Percentiles rank a stretch among this genome's conserved stretches.
These are phyloP conservation scores for Ustilago esculenta DNA, from an alignment of 1,284 basidiomycete genomes.

Conservation along the genomic window DNA sequence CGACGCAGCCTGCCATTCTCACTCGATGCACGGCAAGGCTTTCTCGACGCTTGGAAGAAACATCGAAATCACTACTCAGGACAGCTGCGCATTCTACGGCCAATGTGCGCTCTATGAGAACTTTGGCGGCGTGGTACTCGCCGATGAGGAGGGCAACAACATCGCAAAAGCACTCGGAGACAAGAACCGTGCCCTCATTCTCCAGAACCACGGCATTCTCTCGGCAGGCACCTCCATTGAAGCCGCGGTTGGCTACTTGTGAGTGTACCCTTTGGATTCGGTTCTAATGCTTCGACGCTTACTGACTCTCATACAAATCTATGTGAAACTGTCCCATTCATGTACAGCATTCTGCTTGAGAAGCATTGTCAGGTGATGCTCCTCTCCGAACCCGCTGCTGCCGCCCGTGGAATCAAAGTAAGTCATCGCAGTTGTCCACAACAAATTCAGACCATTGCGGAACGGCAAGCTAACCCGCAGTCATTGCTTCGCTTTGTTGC, in stretches of 20 bases:
- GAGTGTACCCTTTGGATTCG: not conserved
- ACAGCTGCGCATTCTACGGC: conserved; percentile 66
- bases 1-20: conserved; percentile 75
- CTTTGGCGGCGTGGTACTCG: conserved; percentile 74
- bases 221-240: conserved; percentile 70
- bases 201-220: conserved; percentile 73
- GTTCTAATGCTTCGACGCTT: too few species aligned
- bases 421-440: not conserved
- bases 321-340: too few species aligned
- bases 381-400: conserved; percentile 69
- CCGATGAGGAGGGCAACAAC: conserved; percentile 72
- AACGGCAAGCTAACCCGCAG: not conserved
- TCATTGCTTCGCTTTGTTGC: not conserved
- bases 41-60: conserved; percentile 74
- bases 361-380: conserved; percentile 72
- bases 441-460: not conserved
- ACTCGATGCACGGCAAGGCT: conserved; percentile 73
- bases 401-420: conserved; percentile 42
- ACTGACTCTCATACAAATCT: not conserved
- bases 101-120: conserved; percentile 62
- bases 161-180: conserved; percentile 73
- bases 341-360: conserved; percentile 67
- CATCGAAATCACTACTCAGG: conserved; percentile 69
- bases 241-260: conserved; percentile 68
- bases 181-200: conserved; percentile 68